Percentiles rank a stretch among this genome's conserved stretches.
Conservation (phyloP, 2,329 filamentous ascomycete genomes). For the Hymenoscyphus linearis region DNA sequence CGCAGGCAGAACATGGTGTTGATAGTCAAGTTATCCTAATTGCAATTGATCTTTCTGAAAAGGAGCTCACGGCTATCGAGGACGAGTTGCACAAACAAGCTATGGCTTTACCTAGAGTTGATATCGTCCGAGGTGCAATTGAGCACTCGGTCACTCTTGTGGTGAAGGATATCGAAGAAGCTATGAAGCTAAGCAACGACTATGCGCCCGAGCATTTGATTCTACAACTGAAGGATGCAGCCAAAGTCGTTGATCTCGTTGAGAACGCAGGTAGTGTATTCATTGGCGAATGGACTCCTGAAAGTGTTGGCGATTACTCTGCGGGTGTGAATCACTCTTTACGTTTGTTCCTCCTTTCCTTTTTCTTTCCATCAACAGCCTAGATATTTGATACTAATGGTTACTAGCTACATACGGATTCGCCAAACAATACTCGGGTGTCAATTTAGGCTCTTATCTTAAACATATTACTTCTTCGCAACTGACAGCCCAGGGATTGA, state of each 20-base stretch:
- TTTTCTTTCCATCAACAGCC: not conserved
- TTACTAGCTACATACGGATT: conserved; percentile 86
- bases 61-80: conserved; percentile 76
- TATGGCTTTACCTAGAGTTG: conserved; percentile 77
- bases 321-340: conserved; percentile 96
- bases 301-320: conserved; percentile 96
- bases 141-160: conserved; percentile 85
- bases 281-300: conserved; percentile 91
- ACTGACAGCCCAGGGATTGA: conserved; percentile 77
- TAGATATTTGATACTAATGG: conserved; percentile 8
- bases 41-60: conserved; percentile 70
- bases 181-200: conserved; percentile 78
- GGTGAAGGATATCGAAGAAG: conserved; percentile 64
- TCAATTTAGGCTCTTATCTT: conserved; percentile 91
- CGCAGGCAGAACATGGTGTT: conserved; percentile 92
- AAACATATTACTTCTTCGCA: conserved; percentile 98
- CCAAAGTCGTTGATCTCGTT: conserved; percentile 68
- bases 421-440: conserved; percentile 96
- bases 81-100: conserved; percentile 87
- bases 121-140: conserved; percentile 88
- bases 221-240: conserved; percentile 75
- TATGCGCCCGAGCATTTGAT: conserved; percentile 98
- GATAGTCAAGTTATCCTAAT: conserved; percentile 94
- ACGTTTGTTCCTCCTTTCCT: conserved; percentile 55
- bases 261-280: conserved; percentile 96